A percentile compares a stretch with the other conserved stretches of the same genome.
phyloP scores from a whole-genome alignment of 2,329 filamentous ascomycete genomes.

The Alternaria angustiovoidea region DNA sequence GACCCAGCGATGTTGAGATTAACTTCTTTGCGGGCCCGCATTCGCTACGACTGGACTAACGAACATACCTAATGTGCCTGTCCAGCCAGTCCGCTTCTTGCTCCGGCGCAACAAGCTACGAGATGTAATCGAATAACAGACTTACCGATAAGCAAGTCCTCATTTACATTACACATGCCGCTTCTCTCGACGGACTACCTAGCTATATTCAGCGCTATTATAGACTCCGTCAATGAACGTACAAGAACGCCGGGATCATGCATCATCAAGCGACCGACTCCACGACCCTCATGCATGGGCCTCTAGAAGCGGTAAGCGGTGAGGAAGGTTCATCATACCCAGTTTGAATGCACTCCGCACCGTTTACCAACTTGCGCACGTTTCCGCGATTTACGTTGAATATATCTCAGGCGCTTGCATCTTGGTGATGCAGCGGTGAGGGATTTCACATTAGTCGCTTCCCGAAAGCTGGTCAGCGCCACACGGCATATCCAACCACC shows the following conservation, averaged over 20 bases:
- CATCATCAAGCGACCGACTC: slow-evolving; percentile 18
- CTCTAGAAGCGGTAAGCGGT: slow-evolving; percentile 26
- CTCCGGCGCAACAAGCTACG: slow-evolving; percentile 20
- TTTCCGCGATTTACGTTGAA: slow-evolving; percentile 6
- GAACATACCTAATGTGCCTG: slow-evolving; percentile 17
- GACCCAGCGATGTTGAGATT: slow-evolving; percentile 10
- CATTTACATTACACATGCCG: slow-evolving; percentile 39
- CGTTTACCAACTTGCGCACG: slow-evolving; percentile 1
- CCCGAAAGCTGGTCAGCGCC: slow-evolving; percentile 10
- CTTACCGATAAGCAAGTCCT: slow-evolving; percentile 40
- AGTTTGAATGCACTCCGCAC: not conserved
- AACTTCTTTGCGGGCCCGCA: slow-evolving; percentile 17
- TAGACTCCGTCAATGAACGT: slow-evolving; percentile 13
- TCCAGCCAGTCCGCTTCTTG: slow-evolving; percentile 20
- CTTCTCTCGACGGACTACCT: slow-evolving; percentile 18
- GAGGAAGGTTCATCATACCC: slow-evolving; percentile 4
- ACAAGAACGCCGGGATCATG: slow-evolving; percentile 13
- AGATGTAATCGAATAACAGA: slow-evolving; percentile 42
- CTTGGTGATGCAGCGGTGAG: slow-evolving; percentile 26
- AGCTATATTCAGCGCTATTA: slow-evolving; percentile 34
- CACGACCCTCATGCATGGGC: slow-evolving; percentile 20
- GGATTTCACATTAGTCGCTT: slow-evolving; percentile 13
- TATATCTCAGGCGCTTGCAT: slow-evolving; percentile 14
- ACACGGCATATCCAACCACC: slow-evolving; percentile 12
- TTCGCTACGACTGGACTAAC: slow-evolving; percentile 2